Evolutionary conservation across 192 early-diverging fungal genomes (phyloP), one percentile per base, ranked within the genome.

Genomic region (Obelidium mucronatum): DNA sequence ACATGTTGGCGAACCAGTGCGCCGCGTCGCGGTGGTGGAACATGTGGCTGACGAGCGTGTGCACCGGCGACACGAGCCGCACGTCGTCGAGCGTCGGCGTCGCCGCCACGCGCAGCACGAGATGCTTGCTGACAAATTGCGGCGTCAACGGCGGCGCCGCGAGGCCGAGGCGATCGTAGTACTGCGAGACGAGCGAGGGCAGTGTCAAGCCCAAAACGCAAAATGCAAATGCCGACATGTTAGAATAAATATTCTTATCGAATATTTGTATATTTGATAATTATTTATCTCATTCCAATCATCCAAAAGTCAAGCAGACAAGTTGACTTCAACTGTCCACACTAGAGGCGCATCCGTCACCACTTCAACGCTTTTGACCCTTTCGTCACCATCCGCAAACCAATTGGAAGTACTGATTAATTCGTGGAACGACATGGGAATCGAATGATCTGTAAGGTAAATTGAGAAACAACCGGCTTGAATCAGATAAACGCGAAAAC

Each of bases 351-450:
- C 64, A 40, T 92, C 84, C 5, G 94, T 94, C 53, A 91, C 85
- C 17, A 97, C 80, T 33, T 73, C 81, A 31, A 96, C 80, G 4
- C 83, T 71, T 34, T 85, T 72, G 17, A 62, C 72, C 15, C 85
- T 67, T 1, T 40, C 73, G 28, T 48, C 59, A 2, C 37, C 69
- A 30, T 62, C 75, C 56, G 66, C 90, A 51, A 96, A 85, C 11
- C 86, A 82, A 79, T 97, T 97, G 22, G 94, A 96, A 3, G 94
- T 93, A 79, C 93, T 95, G 74, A 97, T 85, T 67, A 94, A 83
- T 2, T 83, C 86, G n/a, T 91, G 90, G 73, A 96, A 95, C 22
- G 88, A 82, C 8, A 89, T 83, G 8, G 80, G 79, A 67, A 77
- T 76, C 11, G 65, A 63, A 33, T 62, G 64, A 59, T 82, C 83